Conservation (phyloP, 352 stramenopile genomes). For the Globisporangium radiosum region DNA sequence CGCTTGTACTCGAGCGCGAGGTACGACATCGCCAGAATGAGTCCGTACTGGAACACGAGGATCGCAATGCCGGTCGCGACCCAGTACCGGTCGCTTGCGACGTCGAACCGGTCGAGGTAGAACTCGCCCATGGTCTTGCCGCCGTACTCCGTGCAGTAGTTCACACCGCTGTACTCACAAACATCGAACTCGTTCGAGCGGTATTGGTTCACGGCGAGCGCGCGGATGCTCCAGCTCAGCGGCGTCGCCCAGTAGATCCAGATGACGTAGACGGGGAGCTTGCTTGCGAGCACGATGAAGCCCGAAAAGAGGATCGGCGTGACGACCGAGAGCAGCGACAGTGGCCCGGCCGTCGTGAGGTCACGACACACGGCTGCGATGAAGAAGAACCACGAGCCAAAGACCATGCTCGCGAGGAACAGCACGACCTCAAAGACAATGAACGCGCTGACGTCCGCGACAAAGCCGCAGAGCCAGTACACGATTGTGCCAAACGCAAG, state of each 20-base stretch:
- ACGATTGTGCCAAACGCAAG: conserved; percentile 74
- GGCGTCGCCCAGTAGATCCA: conserved; percentile 30
- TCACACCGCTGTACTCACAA: conserved; percentile 8
- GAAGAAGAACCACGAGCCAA: conserved; percentile 47
- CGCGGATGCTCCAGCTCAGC: conserved; percentile 18
- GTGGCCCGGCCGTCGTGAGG: conserved; percentile 26
- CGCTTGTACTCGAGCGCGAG: conserved; percentile 14
- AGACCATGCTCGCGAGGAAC: conserved; percentile 38
- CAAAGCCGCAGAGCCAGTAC: conserved; percentile 78
- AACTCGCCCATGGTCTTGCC: conserved; percentile 34
- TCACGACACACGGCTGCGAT: conserved; percentile 24
- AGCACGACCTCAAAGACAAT: conserved; percentile 41
- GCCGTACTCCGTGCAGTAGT: conserved; percentile 11
- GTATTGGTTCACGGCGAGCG: conserved; percentile 17
- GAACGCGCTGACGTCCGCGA: conserved; percentile 19
- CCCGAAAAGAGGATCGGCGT: conserved; percentile 43
- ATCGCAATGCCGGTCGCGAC: conserved; percentile 26
- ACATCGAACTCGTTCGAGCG: conserved; percentile 2
- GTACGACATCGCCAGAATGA: conserved; percentile 33
- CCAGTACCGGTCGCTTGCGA: conserved; percentile 21
- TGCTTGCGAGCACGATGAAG: conserved; percentile 39
- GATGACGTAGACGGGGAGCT: conserved; percentile 30
- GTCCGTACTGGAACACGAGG: conserved; percentile 28
- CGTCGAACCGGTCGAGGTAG: conserved; percentile 26
- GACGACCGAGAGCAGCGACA: conserved; percentile 29